These are phyloP conservation scores for Tetracentron sinense DNA, from an alignment of 164 flowering plant species.

Conservation along the genomic window DNA sequence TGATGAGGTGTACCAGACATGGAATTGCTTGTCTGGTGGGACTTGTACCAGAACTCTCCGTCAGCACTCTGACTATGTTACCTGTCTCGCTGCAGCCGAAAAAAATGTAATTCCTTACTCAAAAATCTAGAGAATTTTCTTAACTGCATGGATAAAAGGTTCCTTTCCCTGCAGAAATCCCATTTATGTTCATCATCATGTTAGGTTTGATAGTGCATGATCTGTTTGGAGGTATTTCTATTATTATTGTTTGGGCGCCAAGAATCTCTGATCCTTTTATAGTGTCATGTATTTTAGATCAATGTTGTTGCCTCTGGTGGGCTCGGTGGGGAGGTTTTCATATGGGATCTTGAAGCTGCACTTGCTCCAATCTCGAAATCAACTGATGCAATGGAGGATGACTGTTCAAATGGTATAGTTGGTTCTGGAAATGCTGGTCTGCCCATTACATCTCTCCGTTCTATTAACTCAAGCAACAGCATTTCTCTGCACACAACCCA, in stretches of 20 bases:
- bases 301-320: slow-evolving; percentile 95
- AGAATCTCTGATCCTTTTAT: slow-evolving; percentile 52
- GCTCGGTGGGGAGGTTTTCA: slow-evolving; percentile 95
- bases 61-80: slow-evolving; percentile 94
- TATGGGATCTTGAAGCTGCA: slow-evolving; percentile 98
- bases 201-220: slow-evolving; percentile 11
- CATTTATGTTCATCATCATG: neutral
- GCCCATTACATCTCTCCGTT: slow-evolving; percentile 59
- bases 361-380: slow-evolving; percentile 60
- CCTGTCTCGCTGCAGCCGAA: slow-evolving; percentile 83
- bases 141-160: slow-evolving; percentile 19
- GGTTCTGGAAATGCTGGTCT: slow-evolving; percentile 46
- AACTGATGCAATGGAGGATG: slow-evolving; percentile 62
- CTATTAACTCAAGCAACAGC: slow-evolving; percentile 72
- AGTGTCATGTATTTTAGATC: slow-evolving; percentile 83
- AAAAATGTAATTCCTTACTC: slow-evolving; percentile 71
- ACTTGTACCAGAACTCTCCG: slow-evolving; percentile 72
- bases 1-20: slow-evolving; percentile 46
- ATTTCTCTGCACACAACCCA: slow-evolving; percentile 65
- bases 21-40: slow-evolving; percentile 84
- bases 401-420: slow-evolving; percentile 57
- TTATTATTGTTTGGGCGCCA: slow-evolving; percentile 11
- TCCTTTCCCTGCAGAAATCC: slow-evolving; percentile 1
- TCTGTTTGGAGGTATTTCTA: neutral
- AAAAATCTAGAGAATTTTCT: slow-evolving; percentile 5